Conservation (phyloP, 768 basidiomycete genomes). For the Mycena vulgaris region DNA sequence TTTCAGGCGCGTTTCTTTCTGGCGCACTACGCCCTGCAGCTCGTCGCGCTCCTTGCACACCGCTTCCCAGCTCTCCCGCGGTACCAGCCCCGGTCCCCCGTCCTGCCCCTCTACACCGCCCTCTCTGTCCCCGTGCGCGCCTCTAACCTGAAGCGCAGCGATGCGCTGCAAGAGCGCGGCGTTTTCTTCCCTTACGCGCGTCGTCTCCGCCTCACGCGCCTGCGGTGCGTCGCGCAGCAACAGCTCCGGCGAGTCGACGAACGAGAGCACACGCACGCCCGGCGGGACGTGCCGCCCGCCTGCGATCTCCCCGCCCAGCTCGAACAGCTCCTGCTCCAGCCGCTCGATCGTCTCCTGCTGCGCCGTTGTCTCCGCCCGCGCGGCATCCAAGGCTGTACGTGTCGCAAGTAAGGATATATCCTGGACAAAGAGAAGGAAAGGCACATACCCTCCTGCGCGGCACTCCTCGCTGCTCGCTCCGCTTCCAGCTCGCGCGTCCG, state of each 20-base stretch:
- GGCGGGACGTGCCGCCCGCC: constrained; percentile 84
- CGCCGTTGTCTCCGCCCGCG: constrained; percentile 51
- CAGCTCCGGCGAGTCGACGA: constrained; percentile 87
- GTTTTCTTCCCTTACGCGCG: constrained; percentile 87
- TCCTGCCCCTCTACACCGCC: constrained; percentile 45
- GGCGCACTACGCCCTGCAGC: constrained; percentile 73
- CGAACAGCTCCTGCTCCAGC: constrained; percentile 86
- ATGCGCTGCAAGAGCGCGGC: constrained; percentile 81
- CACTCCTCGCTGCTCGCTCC: constrained; percentile 54
- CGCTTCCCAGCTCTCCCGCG: constrained; percentile 85
- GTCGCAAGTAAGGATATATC: background rate
- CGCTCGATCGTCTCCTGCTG: constrained; percentile 72
- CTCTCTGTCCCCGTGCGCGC: constrained; percentile 39
- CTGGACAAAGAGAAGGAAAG: background rate
- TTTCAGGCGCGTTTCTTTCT: constrained; percentile 87
- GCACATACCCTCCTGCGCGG: constrained; percentile 58
- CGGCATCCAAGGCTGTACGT: constrained; percentile 61
- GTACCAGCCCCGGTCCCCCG: constrained; percentile 83
- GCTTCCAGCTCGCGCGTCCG: constrained; percentile 56
- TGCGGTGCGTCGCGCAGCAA: constrained; percentile 73
- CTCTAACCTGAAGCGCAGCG: constrained; percentile 69
- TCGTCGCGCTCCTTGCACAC: constrained; percentile 78
- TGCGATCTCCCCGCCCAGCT: constrained; percentile 82
- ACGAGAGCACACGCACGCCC: constrained; percentile 74
- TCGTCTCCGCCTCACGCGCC: constrained; percentile 80